A percentile compares a stretch with the other conserved stretches of the same genome.
Evolutionary conservation across 2,329 filamentous ascomycete genomes (phyloP).

Genomic region (Fusarium sp.): DNA sequence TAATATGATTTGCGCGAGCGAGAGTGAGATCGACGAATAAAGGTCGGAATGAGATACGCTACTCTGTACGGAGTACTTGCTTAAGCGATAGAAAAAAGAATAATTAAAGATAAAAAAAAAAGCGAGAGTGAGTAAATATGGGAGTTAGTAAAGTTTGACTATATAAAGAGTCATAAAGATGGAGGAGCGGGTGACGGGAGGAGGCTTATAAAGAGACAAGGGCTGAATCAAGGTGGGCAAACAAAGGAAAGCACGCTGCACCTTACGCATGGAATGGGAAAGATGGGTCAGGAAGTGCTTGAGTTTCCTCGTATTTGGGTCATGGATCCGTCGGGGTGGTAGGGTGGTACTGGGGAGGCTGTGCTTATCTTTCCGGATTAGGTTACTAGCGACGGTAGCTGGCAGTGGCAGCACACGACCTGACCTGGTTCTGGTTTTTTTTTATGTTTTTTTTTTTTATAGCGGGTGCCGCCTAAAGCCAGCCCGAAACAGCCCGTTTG

Average conservation of each 20-base stretch:
- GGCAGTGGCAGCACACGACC: slow-evolving; percentile 2
- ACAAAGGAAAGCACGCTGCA: slow-evolving; percentile 25
- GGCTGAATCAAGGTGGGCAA: slow-evolving; percentile 16
- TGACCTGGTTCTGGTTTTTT: no score
- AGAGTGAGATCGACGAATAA: slow-evolving; percentile 32
- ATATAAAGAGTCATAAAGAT: slow-evolving; percentile 28
- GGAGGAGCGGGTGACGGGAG: slow-evolving; percentile 23
- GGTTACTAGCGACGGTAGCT: background rate
- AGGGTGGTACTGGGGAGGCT: slow-evolving; percentile 17
- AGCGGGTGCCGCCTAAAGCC: slow-evolving; percentile 8
- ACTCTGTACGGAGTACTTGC: background rate
- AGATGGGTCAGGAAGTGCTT: slow-evolving; percentile 29
- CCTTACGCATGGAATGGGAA: slow-evolving; percentile 31
- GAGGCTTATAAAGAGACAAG: slow-evolving; percentile 40
- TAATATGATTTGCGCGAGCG: slow-evolving; percentile 34
- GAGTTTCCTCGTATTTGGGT: slow-evolving; percentile 36
- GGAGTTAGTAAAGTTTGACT: background rate
- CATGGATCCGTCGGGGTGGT: slow-evolving; percentile 10
- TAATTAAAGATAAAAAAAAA: slow-evolving; percentile 15
- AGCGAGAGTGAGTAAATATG: slow-evolving; percentile 28
- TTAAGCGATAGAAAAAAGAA: slow-evolving; percentile 23
- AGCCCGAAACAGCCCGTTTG: slow-evolving; percentile 17
- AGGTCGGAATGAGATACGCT: slow-evolving; percentile 12
- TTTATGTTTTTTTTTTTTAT: no score
- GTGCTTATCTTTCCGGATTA: slow-evolving; percentile 4